These are phyloP conservation scores for Oryza glumipatula DNA, from an alignment of 176 grass and related monocot species.

Conservation along the genomic window DNA sequence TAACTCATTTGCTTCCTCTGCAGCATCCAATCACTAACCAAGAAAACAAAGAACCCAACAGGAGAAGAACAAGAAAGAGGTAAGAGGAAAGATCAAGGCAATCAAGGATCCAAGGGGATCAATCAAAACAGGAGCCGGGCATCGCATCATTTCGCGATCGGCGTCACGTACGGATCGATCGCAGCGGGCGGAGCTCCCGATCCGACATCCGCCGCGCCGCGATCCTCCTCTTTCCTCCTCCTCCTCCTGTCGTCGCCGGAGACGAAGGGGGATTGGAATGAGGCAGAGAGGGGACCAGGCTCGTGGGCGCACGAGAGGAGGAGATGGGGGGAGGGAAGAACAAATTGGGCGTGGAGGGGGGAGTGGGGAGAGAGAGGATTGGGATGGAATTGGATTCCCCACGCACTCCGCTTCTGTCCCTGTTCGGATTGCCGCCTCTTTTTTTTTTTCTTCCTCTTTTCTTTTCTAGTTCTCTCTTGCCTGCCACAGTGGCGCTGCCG, in stretches of 20 bases:
- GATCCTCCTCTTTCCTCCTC: neutral
- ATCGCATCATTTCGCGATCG: neutral
- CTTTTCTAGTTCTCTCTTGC: neutral
- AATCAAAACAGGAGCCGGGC: neutral
- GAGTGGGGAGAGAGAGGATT: neutral
- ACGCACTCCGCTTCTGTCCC: constrained; percentile 11
- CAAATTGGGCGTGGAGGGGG: neutral
- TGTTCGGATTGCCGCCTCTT: neutral
- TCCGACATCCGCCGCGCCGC: constrained; percentile 51
- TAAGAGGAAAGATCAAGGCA: too few relatives aligned
- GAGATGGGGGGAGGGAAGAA: constrained; percentile 3
- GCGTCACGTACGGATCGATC: constrained; percentile 56
- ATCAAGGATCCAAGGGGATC: neutral
- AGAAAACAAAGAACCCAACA: neutral
- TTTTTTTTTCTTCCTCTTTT: too few relatives aligned
- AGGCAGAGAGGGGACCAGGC: neutral
- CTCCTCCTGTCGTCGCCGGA: neutral
- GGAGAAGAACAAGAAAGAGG: neutral
- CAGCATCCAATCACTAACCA: neutral
- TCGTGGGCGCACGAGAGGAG: neutral
- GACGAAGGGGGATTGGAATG: neutral
- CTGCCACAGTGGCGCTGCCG: neutral
- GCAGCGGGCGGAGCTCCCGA: constrained; percentile 48
- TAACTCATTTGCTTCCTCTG: neutral
- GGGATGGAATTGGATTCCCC: constrained; percentile 54